Conservation (phyloP, 768 basidiomycete genomes). For the Astraeus odoratus region DNA sequence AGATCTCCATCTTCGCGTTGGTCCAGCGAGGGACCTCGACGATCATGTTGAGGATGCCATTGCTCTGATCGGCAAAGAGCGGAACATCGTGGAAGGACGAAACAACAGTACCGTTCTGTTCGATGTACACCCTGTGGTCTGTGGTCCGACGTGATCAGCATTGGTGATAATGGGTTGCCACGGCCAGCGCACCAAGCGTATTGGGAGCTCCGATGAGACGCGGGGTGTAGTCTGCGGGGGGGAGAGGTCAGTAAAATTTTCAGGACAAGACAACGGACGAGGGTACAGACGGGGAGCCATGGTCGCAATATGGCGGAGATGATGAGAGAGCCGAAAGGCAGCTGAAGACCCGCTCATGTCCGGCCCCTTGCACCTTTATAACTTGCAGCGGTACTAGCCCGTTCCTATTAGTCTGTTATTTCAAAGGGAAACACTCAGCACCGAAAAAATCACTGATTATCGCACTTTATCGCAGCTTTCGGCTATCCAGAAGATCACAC, state of each 20-base stretch:
- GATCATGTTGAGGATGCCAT: constrained; percentile 97
- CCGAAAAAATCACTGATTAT: constrained; percentile 4
- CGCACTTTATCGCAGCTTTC: neutral
- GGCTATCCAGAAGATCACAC: neutral
- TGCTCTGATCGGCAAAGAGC: constrained; percentile 92
- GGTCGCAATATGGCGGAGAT: constrained; percentile 49
- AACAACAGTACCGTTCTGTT: constrained; percentile 78
- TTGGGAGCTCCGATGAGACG: constrained; percentile 84
- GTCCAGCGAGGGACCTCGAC: constrained; percentile 99
- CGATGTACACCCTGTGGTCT: constrained; percentile 96
- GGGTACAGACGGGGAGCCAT: constrained; percentile 33
- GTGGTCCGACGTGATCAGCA: constrained; percentile 23
- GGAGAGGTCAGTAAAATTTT: constrained; percentile 5
- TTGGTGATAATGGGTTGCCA: constrained; percentile 5
- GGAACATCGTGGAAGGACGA: constrained; percentile 96
- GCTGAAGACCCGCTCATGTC: constrained; percentile 22
- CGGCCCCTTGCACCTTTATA: constrained; percentile 6
- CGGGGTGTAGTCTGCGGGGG: constrained; percentile 60
- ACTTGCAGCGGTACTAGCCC: no score
- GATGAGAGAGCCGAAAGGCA: constrained; percentile 50
- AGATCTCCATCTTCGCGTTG: constrained; percentile 99
- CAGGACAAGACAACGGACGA: constrained; percentile 6
- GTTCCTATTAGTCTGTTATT: no score
- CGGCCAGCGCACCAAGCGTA: constrained; percentile 69
- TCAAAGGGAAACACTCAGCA: no score